These are phyloP conservation scores for Claviceps pazoutovae DNA, from an alignment of 2,329 filamentous ascomycete species.

Conservation along the genomic window DNA sequence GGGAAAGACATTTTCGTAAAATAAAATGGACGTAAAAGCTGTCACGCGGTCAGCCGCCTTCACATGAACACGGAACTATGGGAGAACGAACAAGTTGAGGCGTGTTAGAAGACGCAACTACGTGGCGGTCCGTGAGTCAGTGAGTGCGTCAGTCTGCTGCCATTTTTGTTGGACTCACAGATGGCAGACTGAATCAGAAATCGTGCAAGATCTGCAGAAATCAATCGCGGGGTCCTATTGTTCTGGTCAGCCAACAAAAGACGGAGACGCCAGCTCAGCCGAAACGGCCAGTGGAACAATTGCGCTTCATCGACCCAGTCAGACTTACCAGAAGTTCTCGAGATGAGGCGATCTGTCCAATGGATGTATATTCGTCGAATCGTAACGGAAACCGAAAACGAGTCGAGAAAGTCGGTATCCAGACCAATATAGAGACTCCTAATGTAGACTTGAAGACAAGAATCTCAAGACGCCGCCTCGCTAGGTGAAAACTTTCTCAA, in stretches of 20 bases:
- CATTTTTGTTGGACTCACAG: not conserved
- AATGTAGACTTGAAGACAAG: constrained; percentile 23
- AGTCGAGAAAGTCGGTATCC: constrained; percentile 22
- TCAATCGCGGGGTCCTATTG: constrained; percentile 12
- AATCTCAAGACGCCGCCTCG: constrained; percentile 27
- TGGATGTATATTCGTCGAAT: constrained; percentile 15
- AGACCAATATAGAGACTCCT: constrained; percentile 24
- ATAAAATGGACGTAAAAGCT: not conserved
- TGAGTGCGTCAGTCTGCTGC: not conserved
- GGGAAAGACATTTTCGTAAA: constrained; percentile 20
- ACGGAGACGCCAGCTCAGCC: not conserved
- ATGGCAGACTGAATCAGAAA: constrained; percentile 4
- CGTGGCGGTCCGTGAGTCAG: not conserved
- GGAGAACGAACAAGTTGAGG: constrained; percentile 1
- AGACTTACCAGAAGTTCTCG: constrained; percentile 6
- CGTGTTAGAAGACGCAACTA: constrained; percentile 2
- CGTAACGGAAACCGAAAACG: constrained; percentile 17
- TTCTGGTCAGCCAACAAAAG: not conserved
- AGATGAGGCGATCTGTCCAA: constrained; percentile 11
- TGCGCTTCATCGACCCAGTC: not conserved
- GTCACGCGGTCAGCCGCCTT: not conserved
- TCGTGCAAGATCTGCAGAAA: constrained; percentile 12
- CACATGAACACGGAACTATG: not conserved
- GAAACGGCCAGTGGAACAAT: not conserved
- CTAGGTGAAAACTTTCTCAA: constrained; percentile 19